Evolutionary conservation across 208 protist genomes (phyloP).

Genomic region (Balamuthia mandrillaris): DNA sequence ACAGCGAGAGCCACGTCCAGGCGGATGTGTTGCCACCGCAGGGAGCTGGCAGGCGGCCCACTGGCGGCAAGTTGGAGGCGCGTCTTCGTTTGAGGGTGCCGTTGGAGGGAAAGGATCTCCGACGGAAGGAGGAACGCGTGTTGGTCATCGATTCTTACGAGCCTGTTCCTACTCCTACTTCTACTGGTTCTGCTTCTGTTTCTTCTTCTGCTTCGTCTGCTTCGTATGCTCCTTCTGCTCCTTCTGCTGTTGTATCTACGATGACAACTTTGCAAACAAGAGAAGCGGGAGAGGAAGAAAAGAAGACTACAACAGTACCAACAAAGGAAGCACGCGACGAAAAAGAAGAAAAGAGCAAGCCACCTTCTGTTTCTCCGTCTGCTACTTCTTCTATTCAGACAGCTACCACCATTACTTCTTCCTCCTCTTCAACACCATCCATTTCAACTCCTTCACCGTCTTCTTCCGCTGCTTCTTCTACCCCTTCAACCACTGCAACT

Average conservation of each 20-base stretch:
- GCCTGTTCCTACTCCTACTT: not conserved
- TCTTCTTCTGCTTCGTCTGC: not conserved
- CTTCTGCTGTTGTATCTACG: too few relatives aligned
- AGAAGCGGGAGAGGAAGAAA: too few relatives aligned
- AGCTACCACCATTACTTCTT: not conserved
- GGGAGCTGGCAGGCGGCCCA: not conserved
- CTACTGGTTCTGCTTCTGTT: not conserved
- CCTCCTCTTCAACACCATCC: not conserved
- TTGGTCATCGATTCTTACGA: not conserved
- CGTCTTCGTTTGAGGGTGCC: not conserved
- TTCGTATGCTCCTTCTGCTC: not conserved
- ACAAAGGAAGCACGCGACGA: too few relatives aligned
- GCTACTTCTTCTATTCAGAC: too few relatives aligned
- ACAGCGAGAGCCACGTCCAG: not conserved
- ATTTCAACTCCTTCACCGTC: not conserved
- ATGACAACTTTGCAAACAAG: too few relatives aligned
- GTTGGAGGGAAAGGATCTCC: not conserved
- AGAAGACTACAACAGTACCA: too few relatives aligned
- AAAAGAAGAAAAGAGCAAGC: too few relatives aligned
- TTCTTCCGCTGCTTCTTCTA: not conserved
- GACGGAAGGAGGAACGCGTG: not conserved
- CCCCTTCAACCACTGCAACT: not conserved
- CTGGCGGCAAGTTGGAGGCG: slow-evolving; percentile 24
- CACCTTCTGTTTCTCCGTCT: too few relatives aligned
- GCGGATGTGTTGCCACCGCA: not conserved